A percentile compares a stretch with the other conserved stretches of the same genome.
Evolutionary conservation across 2,329 filamentous ascomycete genomes (phyloP).

Genomic region (Fusarium tanahbumbuense): DNA sequence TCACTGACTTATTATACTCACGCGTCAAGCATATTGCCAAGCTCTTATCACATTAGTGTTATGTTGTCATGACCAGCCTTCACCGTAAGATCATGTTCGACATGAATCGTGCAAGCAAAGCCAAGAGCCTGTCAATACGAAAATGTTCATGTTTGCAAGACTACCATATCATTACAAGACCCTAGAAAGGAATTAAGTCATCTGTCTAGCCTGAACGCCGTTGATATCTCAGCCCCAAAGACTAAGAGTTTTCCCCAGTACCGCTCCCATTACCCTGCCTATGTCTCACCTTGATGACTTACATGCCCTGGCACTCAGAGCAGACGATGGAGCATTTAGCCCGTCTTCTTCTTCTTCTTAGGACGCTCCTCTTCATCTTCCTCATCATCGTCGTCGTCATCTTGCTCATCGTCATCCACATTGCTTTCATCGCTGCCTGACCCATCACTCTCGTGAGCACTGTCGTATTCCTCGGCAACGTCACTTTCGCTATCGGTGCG

Average conservation of each 20-base stretch:
- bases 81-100: slow-evolving; percentile 1
- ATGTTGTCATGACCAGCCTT: slow-evolving; percentile 13
- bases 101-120: slow-evolving; percentile 11
- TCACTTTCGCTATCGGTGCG: slow-evolving; percentile 91
- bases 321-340: slow-evolving; percentile 25
- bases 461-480: slow-evolving; percentile 96
- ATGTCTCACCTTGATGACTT: slow-evolving; percentile 2
- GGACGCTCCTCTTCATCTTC: slow-evolving; percentile 59
- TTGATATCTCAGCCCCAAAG: slow-evolving; percentile 38
- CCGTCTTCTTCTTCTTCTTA: slow-evolving; percentile 63
- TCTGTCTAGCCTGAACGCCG: slow-evolving; percentile 49
- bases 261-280: slow-evolving; percentile 35
- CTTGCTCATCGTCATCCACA: slow-evolving; percentile 59
- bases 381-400: slow-evolving; percentile 56
- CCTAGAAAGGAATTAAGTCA: slow-evolving; percentile 22
- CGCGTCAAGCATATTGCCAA: slow-evolving; percentile 6
- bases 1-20: neutral
- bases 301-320: neutral
- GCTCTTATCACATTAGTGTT: slow-evolving; percentile 2
- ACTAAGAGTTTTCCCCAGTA: slow-evolving; percentile 31
- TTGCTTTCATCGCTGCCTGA: slow-evolving; percentile 70
- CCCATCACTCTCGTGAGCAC: slow-evolving; percentile 86
- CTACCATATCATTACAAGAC: slow-evolving; percentile 27
- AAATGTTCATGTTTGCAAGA: slow-evolving; percentile 14
- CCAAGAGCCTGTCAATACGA: neutral